These are phyloP conservation scores for Arthrobotrys musiformis DNA, from an alignment of 2,329 filamentous ascomycete species.

Conservation along the genomic window DNA sequence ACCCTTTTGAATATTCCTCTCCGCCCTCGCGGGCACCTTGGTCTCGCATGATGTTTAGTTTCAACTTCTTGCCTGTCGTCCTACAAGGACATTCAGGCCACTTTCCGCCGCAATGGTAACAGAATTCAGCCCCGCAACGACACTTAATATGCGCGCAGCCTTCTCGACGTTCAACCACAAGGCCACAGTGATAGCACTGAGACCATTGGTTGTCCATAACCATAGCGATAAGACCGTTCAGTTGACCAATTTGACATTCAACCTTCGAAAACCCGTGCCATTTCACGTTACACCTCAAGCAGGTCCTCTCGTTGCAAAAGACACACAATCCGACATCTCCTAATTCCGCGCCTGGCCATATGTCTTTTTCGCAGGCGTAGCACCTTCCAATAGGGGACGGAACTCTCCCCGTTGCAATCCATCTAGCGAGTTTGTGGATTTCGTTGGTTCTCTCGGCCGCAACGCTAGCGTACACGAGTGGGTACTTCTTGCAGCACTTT, in stretches of 20 bases:
- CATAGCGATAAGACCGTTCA: background rate
- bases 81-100: slow-evolving; percentile 44
- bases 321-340: slow-evolving; percentile 37
- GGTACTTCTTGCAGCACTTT: slow-evolving; percentile 26
- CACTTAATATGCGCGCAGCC: slow-evolving; percentile 59
- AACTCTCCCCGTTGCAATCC: slow-evolving; percentile 18
- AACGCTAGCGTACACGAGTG: slow-evolving; percentile 25
- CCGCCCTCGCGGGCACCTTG: background rate
- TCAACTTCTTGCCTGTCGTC: background rate
- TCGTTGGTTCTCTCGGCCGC: slow-evolving; percentile 14
- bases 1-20: background rate
- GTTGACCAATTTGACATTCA: slow-evolving; percentile 17
- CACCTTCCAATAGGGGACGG: slow-evolving; percentile 16
- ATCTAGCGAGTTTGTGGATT: slow-evolving; percentile 26
- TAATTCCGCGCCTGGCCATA: background rate
- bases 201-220: slow-evolving; percentile 56
- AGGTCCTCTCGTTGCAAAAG: slow-evolving; percentile 25
- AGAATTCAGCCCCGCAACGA: slow-evolving; percentile 47
- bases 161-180: slow-evolving; percentile 57
- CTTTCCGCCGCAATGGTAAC: slow-evolving; percentile 41
- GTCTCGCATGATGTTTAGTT: background rate
- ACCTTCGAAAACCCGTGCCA: slow-evolving; percentile 39
- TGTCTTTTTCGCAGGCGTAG: slow-evolving; percentile 13
- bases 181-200: slow-evolving; percentile 58
- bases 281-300: slow-evolving; percentile 8